These are phyloP conservation scores for Verticillium albo-atrum DNA, from an alignment of 2,329 filamentous ascomycete genomes.

Conservation along the genomic window DNA sequence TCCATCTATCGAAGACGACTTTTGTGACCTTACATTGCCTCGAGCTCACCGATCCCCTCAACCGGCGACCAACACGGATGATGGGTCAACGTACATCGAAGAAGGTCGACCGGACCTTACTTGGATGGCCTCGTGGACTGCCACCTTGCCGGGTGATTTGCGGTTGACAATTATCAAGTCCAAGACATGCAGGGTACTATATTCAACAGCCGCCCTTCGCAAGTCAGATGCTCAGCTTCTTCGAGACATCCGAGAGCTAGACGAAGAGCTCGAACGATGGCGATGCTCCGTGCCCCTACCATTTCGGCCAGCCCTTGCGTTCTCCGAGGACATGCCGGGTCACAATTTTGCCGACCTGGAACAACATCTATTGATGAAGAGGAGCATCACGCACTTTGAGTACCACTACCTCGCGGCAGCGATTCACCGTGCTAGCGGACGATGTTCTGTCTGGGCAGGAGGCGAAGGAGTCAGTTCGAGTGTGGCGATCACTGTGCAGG, in stretches of 20 bases:
- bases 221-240: conserved; percentile 52
- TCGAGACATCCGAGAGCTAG: conserved; percentile 49
- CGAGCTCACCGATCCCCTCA: conserved; percentile 13
- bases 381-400: conserved; percentile 45
- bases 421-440: conserved; percentile 50
- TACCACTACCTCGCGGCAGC: conserved; percentile 51
- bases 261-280: conserved; percentile 53
- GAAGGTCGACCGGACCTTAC: too few relatives aligned
- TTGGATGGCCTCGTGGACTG: conserved; percentile 18
- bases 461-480: conserved; percentile 44
- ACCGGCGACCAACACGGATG: not conserved
- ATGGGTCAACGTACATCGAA: not conserved
- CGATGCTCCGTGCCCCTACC: conserved; percentile 39
- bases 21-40: conserved; percentile 48
- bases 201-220: conserved; percentile 39
- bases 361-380: conserved; percentile 36
- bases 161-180: conserved; percentile 47
- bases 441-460: conserved; percentile 38
- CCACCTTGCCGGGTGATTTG: conserved; percentile 38
- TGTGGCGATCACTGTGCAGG: conserved; percentile 47
- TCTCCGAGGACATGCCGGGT: conserved; percentile 23
- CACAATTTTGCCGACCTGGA: conserved; percentile 7
- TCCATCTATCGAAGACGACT: conserved; percentile 43
- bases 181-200: conserved; percentile 41
- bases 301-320: conserved; percentile 43